These are phyloP conservation scores for Saccharomycopsis sp. DNA, from an alignment of 805 yeast species.

Conservation along the genomic window DNA sequence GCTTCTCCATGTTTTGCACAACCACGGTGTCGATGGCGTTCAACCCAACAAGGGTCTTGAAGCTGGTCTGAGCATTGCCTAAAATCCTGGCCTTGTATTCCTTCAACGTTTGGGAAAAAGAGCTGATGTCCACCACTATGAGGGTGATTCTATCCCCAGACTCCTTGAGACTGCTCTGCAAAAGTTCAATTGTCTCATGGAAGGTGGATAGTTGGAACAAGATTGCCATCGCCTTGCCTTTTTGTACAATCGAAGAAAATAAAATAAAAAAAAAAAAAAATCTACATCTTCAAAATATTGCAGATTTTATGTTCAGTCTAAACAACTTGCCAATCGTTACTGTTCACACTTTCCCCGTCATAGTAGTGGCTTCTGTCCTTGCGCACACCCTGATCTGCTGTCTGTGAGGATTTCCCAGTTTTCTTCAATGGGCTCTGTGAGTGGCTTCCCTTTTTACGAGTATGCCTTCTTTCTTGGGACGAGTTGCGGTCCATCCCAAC, in stretches of 20 bases:
- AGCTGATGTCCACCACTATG: not conserved
- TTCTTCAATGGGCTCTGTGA: no score
- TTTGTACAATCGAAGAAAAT: no score
- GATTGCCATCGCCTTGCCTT: not conserved
- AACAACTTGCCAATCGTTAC: constrained; percentile 12
- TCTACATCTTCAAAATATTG: no score
- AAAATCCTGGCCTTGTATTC: not conserved
- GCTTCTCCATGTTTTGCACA: constrained; percentile 1
- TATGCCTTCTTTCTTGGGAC: no score
- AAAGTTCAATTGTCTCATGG: not conserved
- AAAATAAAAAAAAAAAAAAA: no score
- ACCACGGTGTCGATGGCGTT: constrained; percentile 4
- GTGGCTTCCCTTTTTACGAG: no score
- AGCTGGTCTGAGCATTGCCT: not conserved
- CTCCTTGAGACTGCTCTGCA: not conserved
- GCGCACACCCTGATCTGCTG: no score
- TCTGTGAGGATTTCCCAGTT: no score
- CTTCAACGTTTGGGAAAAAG: not conserved
- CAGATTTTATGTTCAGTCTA: no score
- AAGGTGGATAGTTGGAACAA: not conserved
- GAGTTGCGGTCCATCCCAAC: no score
- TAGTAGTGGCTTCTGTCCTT: not conserved
- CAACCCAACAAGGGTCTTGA: not conserved
- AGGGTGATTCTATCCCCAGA: not conserved
- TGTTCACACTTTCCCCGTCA: constrained; percentile 1